A percentile compares a stretch with the other conserved stretches of the same genome.
phyloP scores from a whole-genome alignment of 331 rosid species.

The Acacia concinna region DNA sequence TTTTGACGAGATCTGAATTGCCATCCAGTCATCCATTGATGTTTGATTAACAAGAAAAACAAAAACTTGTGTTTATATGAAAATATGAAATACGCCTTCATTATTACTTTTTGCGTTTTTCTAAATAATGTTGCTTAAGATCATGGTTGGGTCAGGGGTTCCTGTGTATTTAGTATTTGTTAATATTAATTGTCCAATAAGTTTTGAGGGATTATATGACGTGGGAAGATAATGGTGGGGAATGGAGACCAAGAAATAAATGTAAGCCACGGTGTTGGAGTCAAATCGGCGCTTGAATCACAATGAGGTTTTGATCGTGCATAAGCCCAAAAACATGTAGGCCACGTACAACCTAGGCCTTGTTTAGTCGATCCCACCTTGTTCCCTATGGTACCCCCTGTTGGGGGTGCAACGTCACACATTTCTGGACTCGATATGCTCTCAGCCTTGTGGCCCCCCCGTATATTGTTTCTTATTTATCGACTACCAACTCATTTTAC shows the following conservation, averaged over 20 bases:
- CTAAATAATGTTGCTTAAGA: background rate
- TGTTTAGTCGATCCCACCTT: constrained; percentile 3
- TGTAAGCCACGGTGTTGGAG: background rate
- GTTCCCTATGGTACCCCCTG: constrained; percentile 14
- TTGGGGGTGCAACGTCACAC: constrained; percentile 16
- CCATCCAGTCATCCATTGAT: background rate
- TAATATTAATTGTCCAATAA: no score
- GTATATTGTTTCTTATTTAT: background rate
- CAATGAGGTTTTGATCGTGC: background rate
- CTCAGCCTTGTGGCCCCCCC: background rate
- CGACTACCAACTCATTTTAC: background rate
- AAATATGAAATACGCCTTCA: background rate
- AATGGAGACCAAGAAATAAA: background rate
- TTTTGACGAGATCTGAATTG: constrained; percentile 10
- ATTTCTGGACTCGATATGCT: background rate
- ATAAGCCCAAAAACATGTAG: background rate
- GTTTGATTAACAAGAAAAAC: background rate
- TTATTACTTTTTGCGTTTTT: background rate
- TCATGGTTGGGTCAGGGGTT: background rate
- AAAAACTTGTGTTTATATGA: background rate
- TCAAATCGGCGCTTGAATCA: background rate
- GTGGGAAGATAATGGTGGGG: background rate
- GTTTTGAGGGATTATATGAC: background rate
- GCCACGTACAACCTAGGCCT: background rate
- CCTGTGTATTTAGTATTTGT: background rate